Percentiles rank a stretch among this genome's conserved stretches.
phyloP scores from a whole-genome alignment of 257 asterid genomes.

The Solanum virginianum region DNA sequence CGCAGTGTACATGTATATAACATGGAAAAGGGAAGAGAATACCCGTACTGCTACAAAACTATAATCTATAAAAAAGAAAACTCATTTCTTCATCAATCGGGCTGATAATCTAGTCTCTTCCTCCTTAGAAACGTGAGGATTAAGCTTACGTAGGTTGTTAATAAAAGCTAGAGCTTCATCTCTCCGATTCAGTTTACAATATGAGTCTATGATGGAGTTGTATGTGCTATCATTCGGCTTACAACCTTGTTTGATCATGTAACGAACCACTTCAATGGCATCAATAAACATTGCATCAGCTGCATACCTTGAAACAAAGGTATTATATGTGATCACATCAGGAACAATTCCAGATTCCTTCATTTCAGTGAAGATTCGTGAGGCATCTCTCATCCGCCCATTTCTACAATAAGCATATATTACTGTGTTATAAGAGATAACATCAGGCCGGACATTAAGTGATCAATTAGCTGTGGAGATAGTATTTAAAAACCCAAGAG shows the following conservation, averaged over 20 bases:
- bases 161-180: slow-evolving; percentile 74
- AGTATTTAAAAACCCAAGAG: slow-evolving; percentile 65
- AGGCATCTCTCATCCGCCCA: slow-evolving; percentile 67
- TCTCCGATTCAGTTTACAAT: slow-evolving; percentile 45
- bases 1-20: neutral
- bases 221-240: slow-evolving; percentile 78
- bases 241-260: slow-evolving; percentile 80
- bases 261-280: slow-evolving; percentile 64
- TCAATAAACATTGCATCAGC: slow-evolving; percentile 67
- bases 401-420: slow-evolving; percentile 82
- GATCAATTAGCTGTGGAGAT: slow-evolving; percentile 80
- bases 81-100: slow-evolving; percentile 37
- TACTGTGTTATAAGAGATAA: slow-evolving; percentile 72
- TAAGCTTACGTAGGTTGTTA: slow-evolving; percentile 39
- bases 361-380: slow-evolving; percentile 65
- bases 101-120: slow-evolving; percentile 50
- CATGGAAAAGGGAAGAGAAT: neutral
- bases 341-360: slow-evolving; percentile 46
- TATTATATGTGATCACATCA: slow-evolving; percentile 73
- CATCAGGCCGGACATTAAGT: slow-evolving; percentile 59
- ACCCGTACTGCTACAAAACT: neutral
- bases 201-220: slow-evolving; percentile 69
- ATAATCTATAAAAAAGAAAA: neutral
- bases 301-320: slow-evolving; percentile 66
- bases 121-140: slow-evolving; percentile 61